Evolutionary conservation across 306 rosid genomes (phyloP).

Genomic region (Cicer arietinum): DNA sequence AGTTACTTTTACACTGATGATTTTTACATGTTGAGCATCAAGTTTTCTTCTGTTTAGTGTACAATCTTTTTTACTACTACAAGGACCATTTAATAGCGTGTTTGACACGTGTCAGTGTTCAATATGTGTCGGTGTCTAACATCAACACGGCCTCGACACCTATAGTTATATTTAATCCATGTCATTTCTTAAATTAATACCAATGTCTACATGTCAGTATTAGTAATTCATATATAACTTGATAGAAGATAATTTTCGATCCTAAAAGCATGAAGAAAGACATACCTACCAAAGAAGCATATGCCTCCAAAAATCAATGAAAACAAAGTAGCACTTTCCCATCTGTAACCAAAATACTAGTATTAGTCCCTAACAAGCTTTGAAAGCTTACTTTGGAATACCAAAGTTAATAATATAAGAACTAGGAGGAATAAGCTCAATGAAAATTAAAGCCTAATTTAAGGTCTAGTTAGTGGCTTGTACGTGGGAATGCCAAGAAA

Average conservation of each 20-base stretch:
- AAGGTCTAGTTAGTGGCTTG: constrained; percentile 34
- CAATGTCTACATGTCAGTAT: background rate
- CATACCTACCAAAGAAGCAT: constrained; percentile 83
- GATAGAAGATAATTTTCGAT: constrained; percentile 9
- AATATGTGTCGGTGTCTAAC: too few relatives aligned
- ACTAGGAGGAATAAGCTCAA: constrained; percentile 5
- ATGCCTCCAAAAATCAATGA: constrained; percentile 71
- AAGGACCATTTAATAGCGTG: background rate
- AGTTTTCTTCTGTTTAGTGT: background rate
- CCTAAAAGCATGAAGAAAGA: constrained; percentile 30
- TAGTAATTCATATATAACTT: background rate
- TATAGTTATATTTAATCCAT: background rate
- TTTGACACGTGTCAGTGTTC: background rate
- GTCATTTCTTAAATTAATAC: background rate
- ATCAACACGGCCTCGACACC: background rate
- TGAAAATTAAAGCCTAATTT: constrained; percentile 13
- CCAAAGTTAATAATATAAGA: background rate
- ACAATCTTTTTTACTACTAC: background rate
- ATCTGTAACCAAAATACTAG: constrained; percentile 67
- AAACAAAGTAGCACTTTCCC: constrained; percentile 86
- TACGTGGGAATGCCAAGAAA: constrained; percentile 74
- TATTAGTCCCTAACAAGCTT: constrained; percentile 54
- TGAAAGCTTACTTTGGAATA: constrained; percentile 40
- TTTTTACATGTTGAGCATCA: background rate
- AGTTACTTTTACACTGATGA: background rate